These are phyloP conservation scores for Aspergillus biplanus DNA, from an alignment of 495 filamentous ascomycete species.

Conservation along the genomic window DNA sequence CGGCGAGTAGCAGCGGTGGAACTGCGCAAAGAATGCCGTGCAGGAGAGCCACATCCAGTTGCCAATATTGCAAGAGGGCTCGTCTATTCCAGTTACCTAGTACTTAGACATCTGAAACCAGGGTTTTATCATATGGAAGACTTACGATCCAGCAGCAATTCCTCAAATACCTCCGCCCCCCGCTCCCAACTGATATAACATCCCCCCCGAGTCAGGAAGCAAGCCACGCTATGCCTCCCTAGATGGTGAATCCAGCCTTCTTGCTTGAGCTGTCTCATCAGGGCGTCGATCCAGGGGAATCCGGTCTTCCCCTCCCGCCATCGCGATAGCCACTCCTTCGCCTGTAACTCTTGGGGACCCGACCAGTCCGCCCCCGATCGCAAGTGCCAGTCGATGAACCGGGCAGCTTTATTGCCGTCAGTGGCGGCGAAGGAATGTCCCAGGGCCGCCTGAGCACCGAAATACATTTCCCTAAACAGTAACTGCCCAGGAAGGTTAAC, in stretches of 20 bases:
- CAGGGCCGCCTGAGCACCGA: slow-evolving; percentile 67
- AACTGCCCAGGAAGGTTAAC: slow-evolving; percentile 69
- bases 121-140: background rate
- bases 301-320: slow-evolving; percentile 69
- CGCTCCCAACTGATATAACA: slow-evolving; percentile 76
- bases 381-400: slow-evolving; percentile 74
- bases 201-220: slow-evolving; percentile 72
- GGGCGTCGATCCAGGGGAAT: slow-evolving; percentile 74
- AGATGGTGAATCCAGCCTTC: slow-evolving; percentile 80
- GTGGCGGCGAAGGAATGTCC: slow-evolving; percentile 62
- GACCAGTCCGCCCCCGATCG: slow-evolving; percentile 44
- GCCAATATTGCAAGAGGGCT: slow-evolving; percentile 67
- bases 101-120: background rate
- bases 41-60: slow-evolving; percentile 81
- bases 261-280: slow-evolving; percentile 70
- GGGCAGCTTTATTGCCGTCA: slow-evolving; percentile 58
- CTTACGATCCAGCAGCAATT: slow-evolving; percentile 65
- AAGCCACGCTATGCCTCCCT: slow-evolving; percentile 71
- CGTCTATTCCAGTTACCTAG: slow-evolving; percentile 42
- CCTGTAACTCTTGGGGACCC: slow-evolving; percentile 28
- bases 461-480: slow-evolving; percentile 78
- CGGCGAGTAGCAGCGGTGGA: slow-evolving; percentile 68
- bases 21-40: slow-evolving; percentile 68
- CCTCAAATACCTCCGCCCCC: slow-evolving; percentile 74
- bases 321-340: slow-evolving; percentile 63